These are phyloP conservation scores for Hypoxylon sp. DNA, from an alignment of 2,329 filamentous ascomycete genomes.

Conservation along the genomic window DNA sequence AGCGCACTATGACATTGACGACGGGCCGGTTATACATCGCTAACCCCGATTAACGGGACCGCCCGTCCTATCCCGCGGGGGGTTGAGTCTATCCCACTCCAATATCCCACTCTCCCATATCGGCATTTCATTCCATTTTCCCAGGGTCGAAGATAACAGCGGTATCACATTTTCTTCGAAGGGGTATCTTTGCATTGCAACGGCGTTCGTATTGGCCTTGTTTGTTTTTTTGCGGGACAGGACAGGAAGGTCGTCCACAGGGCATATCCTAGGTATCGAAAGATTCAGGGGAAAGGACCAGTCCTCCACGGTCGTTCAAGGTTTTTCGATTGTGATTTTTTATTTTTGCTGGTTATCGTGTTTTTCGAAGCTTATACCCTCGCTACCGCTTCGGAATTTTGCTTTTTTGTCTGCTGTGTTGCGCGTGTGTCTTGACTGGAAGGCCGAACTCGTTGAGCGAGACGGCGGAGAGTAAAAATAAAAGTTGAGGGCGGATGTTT, in stretches of 20 bases:
- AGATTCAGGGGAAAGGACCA: conserved; percentile 42
- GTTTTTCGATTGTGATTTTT: conserved; percentile 37
- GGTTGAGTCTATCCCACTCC: not conserved
- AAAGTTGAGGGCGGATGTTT: conserved; percentile 17
- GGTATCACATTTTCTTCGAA: conserved; percentile 14
- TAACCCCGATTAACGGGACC: conserved; percentile 76
- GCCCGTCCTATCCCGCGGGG: not conserved
- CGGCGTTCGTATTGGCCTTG: conserved; percentile 48
- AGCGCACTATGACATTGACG: conserved; percentile 82
- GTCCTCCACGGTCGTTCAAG: conserved; percentile 49
- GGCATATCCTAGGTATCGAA: conserved; percentile 39
- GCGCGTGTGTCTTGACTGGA: no score
- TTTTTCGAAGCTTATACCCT: conserved; percentile 52
- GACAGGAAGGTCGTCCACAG: conserved; percentile 38
- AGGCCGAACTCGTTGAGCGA: conserved; percentile 40
- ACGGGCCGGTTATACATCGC: conserved; percentile 84
- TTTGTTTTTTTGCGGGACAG: conserved; percentile 34
- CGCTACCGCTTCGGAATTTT: conserved; percentile 48
- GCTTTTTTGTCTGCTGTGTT: conserved; percentile 46
- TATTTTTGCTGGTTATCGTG: conserved; percentile 24
- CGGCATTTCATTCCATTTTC: conserved; percentile 21
- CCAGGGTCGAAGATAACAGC: conserved; percentile 33
- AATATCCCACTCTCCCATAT: not conserved
- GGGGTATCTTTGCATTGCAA: conserved; percentile 50
- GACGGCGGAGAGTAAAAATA: conserved; percentile 23